Conservation (phyloP, 2,329 filamentous ascomycete species). For the Pyricularia grisea region DNA sequence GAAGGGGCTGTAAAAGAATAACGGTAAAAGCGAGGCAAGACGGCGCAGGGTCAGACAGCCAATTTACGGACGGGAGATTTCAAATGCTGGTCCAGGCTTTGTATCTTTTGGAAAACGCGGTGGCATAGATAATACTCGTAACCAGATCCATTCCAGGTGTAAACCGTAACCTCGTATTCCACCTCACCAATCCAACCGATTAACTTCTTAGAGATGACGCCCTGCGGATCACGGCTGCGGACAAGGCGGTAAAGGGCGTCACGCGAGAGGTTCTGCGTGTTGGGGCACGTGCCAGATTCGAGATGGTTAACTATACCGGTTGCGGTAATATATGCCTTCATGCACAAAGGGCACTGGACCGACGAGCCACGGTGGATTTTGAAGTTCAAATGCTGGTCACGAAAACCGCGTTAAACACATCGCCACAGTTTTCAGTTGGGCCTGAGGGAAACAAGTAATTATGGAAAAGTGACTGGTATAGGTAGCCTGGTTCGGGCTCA, state of each 20-base stretch:
- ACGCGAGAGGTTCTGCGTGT: slow-evolving; percentile 32
- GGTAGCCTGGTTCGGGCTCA: too few relatives aligned
- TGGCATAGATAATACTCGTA: slow-evolving; percentile 49
- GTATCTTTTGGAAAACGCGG: slow-evolving; percentile 24
- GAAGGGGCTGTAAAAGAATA: neutral
- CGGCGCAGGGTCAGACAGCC: too few relatives aligned
- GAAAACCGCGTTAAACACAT: neutral
- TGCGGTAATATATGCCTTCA: slow-evolving; percentile 32
- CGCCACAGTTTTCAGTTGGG: neutral
- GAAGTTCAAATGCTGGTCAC: slow-evolving; percentile 43
- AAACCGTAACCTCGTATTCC: slow-evolving; percentile 25
- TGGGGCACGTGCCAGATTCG: slow-evolving; percentile 42
- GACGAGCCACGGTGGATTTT: slow-evolving; percentile 32
- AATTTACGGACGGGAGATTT: slow-evolving; percentile 39
- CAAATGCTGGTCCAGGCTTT: slow-evolving; percentile 40
- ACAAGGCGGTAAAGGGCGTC: slow-evolving; percentile 36
- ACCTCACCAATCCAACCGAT: slow-evolving; percentile 31
- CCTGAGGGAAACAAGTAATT: too few relatives aligned
- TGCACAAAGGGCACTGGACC: slow-evolving; percentile 48
- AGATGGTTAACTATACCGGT: slow-evolving; percentile 47
- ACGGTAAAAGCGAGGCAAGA: neutral
- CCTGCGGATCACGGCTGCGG: slow-evolving; percentile 32
- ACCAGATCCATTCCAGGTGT: slow-evolving; percentile 31
- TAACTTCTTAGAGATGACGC: slow-evolving; percentile 40
- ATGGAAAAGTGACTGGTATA: too few relatives aligned